Base-by-base conservation (phyloP, 106 monocot genomes). In the Amphibolis antarctica region DNA sequence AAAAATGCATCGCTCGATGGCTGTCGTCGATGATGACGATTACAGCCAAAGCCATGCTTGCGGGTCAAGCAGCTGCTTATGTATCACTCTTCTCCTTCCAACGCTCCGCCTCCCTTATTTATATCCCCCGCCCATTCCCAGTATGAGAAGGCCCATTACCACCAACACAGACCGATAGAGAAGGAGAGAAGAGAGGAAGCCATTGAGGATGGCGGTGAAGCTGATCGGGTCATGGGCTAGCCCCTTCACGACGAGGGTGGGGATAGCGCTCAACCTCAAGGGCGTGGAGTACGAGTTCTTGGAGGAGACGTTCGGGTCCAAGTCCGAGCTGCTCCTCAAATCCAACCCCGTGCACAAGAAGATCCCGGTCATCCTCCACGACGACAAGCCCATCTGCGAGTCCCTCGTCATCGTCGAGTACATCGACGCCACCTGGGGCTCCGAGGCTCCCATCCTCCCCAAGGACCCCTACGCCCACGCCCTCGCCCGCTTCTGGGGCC, bases 251-350 rank as follows among this genome's bases (percentile, higher is more conserved):
- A 42, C 47, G 43, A 5, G 61, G 9, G 71, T 71, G 11, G 44
- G 53, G 43, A 45, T 51, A 21, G 62, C 71, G 17, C 53, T 71
- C 12, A 62, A 71, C 62, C 62, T 71, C n/a, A 71, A 71, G 53
- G 62, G 53, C 23, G 26, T 71, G 3, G 71, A 71, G 52, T 71
- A 61, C 71, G 53, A 71, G 71, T 53, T 62, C 42, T 52, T 71
- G 24, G 20, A 62, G 4, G 71, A 63, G 42, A 62, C 52, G 18
- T 60, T 71, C 42, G 14, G 17, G 1, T 4, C 45, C 47, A 59
- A 59, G 28, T 48, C 46, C 18, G 19, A 25, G 1, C 47, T 28
- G 9, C 48, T 60, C n/a, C 46, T 69, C 42, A 59, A 28, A 29
- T 29, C 48, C 48, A 59, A 69, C 69, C 47, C 59, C 9, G 48